Evolutionary conservation across 2,329 filamentous ascomycete species (phyloP).

Genomic region (Xenoacremonium recifei): DNA sequence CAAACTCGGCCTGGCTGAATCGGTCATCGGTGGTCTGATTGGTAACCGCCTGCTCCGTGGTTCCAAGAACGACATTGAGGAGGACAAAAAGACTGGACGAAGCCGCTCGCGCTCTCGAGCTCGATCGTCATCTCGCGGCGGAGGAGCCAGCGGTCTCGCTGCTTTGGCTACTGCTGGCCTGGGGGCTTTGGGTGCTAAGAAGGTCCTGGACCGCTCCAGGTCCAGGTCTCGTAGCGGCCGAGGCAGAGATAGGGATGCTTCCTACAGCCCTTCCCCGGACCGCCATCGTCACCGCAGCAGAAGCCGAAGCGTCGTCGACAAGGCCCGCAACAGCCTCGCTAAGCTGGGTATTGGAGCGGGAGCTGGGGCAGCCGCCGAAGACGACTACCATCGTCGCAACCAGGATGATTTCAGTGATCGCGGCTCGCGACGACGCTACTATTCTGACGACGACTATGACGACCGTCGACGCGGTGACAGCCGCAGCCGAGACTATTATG

Average conservation of each 20-base stretch:
- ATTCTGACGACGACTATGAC: conserved; percentile 38
- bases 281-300: conserved; percentile 48
- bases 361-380: conserved; percentile 35
- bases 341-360: conserved; percentile 59
- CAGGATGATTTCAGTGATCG: conserved; percentile 46
- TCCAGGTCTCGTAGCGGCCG: conserved; percentile 52
- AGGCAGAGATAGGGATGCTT: conserved; percentile 50
- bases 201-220: conserved; percentile 55
- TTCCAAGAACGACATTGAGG: conserved; percentile 63
- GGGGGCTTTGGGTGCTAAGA: conserved; percentile 61
- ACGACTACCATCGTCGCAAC: conserved; percentile 39
- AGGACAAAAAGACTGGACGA: conserved; percentile 57
- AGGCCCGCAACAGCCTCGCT: conserved; percentile 59
- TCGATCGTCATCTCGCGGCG: conserved; percentile 50
- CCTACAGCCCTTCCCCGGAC: conserved; percentile 43
- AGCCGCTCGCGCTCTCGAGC: conserved; percentile 69
- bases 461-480: conserved; percentile 39
- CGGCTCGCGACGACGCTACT: conserved; percentile 38
- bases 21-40: conserved; percentile 83
- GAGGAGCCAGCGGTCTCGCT: conserved; percentile 52
- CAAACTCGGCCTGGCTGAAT: conserved; percentile 81
- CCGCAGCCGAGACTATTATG: conserved; percentile 42
- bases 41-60: conserved; percentile 86
- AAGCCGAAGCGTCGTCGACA: conserved; percentile 65
- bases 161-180: conserved; percentile 62